These are phyloP conservation scores for Solanum gandarillasii DNA, from an alignment of 257 asterid species.

Conservation along the genomic window DNA sequence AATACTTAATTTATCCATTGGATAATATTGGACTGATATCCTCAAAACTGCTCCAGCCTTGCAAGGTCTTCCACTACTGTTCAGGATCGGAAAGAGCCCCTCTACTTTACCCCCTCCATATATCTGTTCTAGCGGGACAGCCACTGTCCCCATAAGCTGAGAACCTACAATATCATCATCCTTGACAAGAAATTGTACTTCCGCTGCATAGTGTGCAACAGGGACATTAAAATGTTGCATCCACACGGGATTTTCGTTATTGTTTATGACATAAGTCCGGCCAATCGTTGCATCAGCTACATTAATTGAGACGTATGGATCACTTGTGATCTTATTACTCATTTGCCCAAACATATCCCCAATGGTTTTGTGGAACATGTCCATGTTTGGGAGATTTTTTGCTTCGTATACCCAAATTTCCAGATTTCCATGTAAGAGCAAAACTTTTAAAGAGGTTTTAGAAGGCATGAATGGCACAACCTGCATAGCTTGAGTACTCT, in stretches of 20 bases:
- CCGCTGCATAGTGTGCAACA: constrained; percentile 82
- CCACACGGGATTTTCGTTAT: constrained; percentile 87
- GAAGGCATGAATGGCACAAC: constrained; percentile 47
- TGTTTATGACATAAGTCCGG: constrained; percentile 79
- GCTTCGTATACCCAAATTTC: constrained; percentile 84
- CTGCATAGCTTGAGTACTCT: constrained; percentile 34
- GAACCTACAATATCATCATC: constrained; percentile 89
- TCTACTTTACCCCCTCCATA: constrained; percentile 58
- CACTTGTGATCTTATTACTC: constrained; percentile 74
- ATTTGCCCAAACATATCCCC: constrained; percentile 88
- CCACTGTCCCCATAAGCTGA: constrained; percentile 79
- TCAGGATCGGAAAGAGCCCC: constrained; percentile 71
- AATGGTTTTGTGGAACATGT: constrained; percentile 87
- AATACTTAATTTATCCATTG: constrained; percentile 62
- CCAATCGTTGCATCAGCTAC: constrained; percentile 66
- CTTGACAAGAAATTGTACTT: constrained; percentile 77
- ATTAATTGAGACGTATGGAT: constrained; percentile 71
- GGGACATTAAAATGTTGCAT: constrained; percentile 76
- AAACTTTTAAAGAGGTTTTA: constrained; percentile 46
- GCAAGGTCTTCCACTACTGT: constrained; percentile 65
- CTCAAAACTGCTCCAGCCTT: constrained; percentile 82
- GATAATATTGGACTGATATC: constrained; percentile 54
- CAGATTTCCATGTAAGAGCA: constrained; percentile 83
- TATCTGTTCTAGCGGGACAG: constrained; percentile 75
- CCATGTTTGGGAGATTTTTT: constrained; percentile 97